Conservation (phyloP, 2,329 filamentous ascomycete genomes). For the Botrytis porri region DNA sequence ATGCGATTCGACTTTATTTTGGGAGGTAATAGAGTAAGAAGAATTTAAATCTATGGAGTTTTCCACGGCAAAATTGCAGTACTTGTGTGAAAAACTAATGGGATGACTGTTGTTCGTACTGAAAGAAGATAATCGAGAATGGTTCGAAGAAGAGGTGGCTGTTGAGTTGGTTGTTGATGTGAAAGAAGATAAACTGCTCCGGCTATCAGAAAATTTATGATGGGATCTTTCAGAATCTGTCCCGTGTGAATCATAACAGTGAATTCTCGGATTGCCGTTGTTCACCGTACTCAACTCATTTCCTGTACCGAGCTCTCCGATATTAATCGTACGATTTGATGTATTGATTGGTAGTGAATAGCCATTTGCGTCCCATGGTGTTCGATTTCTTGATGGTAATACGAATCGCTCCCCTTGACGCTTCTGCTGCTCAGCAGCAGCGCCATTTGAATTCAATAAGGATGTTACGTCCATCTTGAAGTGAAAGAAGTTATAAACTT, state of each 20-base stretch:
- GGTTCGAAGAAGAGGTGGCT: constrained; percentile 35
- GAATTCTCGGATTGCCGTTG: constrained; percentile 9
- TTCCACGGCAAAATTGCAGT: constrained; percentile 4
- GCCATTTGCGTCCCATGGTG: constrained; percentile 40
- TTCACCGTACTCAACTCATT: background rate
- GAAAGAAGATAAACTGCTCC: constrained; percentile 38
- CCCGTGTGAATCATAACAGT: constrained; percentile 29
- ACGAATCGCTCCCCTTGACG: constrained; percentile 22
- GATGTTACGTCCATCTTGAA: constrained; percentile 39
- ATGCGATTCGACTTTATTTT: background rate
- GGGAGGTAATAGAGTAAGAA: background rate
- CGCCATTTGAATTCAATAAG: constrained; percentile 35
- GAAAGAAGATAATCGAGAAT: constrained; percentile 38
- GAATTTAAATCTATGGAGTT: constrained; percentile 1
- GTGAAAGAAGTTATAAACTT: background rate
- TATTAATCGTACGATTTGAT: constrained; percentile 21
- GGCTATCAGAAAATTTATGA: constrained; percentile 38
- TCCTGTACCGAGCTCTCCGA: background rate
- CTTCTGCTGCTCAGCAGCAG: constrained; percentile 34
- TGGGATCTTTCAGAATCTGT: constrained; percentile 25
- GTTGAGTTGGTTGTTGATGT: constrained; percentile 37
- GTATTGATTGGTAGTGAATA: constrained; percentile 39
- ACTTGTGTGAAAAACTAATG: background rate
- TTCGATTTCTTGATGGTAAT: constrained; percentile 33
- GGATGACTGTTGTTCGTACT: constrained; percentile 34